These are phyloP conservation scores for Suillus clintonianus DNA, from an alignment of 768 basidiomycete genomes.

Conservation along the genomic window DNA sequence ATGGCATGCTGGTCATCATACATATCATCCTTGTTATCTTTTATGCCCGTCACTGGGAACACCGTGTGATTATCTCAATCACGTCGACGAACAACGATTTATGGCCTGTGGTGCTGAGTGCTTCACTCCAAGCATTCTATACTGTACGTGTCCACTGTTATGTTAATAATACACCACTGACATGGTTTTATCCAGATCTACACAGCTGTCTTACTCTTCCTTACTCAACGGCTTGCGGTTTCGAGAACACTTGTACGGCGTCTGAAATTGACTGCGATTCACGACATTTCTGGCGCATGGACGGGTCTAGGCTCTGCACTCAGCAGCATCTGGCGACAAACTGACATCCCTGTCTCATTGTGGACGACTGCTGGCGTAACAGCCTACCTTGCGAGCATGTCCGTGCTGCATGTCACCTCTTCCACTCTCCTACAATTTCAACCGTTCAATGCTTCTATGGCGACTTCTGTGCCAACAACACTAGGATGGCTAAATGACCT, in stretches of 20 bases:
- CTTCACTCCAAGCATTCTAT: too few relatives aligned
- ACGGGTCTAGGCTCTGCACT: slow-evolving; percentile 17
- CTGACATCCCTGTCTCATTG: slow-evolving; percentile 12
- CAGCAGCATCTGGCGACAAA: slow-evolving; percentile 14
- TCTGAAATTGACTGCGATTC: slow-evolving; percentile 14
- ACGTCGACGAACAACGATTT: too few relatives aligned
- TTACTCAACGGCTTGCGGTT: slow-evolving; percentile 16
- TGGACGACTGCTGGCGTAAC: slow-evolving; percentile 5
- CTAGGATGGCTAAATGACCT: slow-evolving; percentile 6
- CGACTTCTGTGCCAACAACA: neutral
- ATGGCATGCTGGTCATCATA: too few relatives aligned
- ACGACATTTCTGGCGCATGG: slow-evolving; percentile 18
- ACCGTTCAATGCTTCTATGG: slow-evolving; percentile 10
- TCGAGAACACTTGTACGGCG: neutral
- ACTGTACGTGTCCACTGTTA: too few relatives aligned
- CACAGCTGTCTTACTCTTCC: slow-evolving; percentile 9
- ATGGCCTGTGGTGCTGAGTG: too few relatives aligned
- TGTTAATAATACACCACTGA: too few relatives aligned
- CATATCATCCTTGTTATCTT: too few relatives aligned
- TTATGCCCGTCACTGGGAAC: too few relatives aligned
- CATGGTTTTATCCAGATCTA: slow-evolving; percentile 5
- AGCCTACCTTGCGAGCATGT: slow-evolving; percentile 14
- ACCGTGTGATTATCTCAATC: too few relatives aligned
- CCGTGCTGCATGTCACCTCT: slow-evolving; percentile 19
- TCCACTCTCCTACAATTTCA: slow-evolving; percentile 15